Conservation (phyloP, 129 eudicot genomes). For the Chrysanthemum lavandulifolium region DNA sequence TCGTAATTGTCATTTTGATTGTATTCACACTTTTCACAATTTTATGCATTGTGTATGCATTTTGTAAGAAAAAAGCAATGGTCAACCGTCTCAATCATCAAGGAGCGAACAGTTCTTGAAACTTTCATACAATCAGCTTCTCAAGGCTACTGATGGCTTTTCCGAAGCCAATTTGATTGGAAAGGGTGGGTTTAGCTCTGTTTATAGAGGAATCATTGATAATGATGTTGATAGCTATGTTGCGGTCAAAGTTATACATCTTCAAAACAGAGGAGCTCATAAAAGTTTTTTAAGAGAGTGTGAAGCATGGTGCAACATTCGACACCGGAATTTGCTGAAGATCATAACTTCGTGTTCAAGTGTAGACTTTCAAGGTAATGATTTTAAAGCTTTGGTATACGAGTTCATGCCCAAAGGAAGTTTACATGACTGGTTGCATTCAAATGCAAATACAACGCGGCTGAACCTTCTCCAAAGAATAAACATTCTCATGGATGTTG, state of each 20-base stretch:
- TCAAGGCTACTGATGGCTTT: slow-evolving; percentile 39
- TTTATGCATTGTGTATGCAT: not conserved
- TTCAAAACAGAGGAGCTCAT: slow-evolving; percentile 15
- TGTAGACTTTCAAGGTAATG: slow-evolving; percentile 26
- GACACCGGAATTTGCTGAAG: slow-evolving; percentile 38
- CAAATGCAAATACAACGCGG: not conserved
- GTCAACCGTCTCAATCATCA: not conserved
- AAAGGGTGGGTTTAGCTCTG: slow-evolving; percentile 22
- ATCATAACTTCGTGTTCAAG: slow-evolving; percentile 41
- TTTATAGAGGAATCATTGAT: slow-evolving; percentile 30
- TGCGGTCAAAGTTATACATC: slow-evolving; percentile 39
- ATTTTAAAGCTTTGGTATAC: slow-evolving; percentile 23
- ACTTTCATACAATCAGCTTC: slow-evolving; percentile 27
- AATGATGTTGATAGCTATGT: not conserved
- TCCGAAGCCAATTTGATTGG: slow-evolving; percentile 27
- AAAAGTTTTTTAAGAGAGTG: slow-evolving; percentile 33
- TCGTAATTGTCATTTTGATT: not conserved
- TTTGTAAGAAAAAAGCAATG: slow-evolving; percentile 18
- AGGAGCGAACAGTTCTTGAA: not conserved
- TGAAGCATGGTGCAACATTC: slow-evolving; percentile 32
- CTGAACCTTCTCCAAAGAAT: slow-evolving; percentile 20
- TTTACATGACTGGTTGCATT: slow-evolving; percentile 28
- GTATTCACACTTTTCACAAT: not conserved
- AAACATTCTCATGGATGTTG: slow-evolving; percentile 5
- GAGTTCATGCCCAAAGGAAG: slow-evolving; percentile 28